phyloP scores from a whole-genome alignment of 163 green algal species.

The Volvox carteri region DNA sequence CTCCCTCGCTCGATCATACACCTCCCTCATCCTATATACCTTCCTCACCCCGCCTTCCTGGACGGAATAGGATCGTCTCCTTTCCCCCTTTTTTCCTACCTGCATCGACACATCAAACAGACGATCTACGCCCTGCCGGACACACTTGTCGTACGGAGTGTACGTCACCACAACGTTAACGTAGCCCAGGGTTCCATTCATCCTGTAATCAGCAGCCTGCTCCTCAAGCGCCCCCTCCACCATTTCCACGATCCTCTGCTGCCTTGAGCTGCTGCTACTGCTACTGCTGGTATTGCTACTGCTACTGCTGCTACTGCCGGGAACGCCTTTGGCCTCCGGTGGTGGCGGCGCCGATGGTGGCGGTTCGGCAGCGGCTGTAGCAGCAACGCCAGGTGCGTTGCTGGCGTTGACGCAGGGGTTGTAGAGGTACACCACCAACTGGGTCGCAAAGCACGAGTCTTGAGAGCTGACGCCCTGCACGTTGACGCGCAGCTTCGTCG shows the following conservation, averaged over 20 bases:
- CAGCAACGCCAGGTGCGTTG: not conserved
- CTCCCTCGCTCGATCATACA: too few species aligned
- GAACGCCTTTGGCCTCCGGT: not conserved
- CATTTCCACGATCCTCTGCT: not conserved
- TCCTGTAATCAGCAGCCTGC: not conserved
- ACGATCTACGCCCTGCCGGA: constrained; percentile 6
- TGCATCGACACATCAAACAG: constrained; percentile 34
- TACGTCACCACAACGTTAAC: constrained; percentile 29
- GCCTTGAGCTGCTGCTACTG: not conserved
- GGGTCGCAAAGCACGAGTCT: constrained; percentile 41
- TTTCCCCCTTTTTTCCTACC: too few species aligned
- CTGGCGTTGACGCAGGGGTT: constrained; percentile 25
- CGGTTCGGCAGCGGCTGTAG: not conserved
- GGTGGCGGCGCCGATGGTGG: not conserved
- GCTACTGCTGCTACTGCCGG: not conserved
- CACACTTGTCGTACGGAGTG: constrained; percentile 19
- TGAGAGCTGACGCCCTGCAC: not conserved
- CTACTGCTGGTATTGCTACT: not conserved
- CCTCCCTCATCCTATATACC: too few species aligned
- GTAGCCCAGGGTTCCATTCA: constrained; percentile 3
- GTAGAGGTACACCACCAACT: constrained; percentile 44
- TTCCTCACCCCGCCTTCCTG: too few species aligned
- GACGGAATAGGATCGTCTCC: too few species aligned
- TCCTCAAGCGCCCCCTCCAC: not conserved
- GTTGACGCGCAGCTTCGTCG: not conserved